Conservation (phyloP, 2,329 filamentous ascomycete genomes). For the Cytospora paraplurivora region DNA sequence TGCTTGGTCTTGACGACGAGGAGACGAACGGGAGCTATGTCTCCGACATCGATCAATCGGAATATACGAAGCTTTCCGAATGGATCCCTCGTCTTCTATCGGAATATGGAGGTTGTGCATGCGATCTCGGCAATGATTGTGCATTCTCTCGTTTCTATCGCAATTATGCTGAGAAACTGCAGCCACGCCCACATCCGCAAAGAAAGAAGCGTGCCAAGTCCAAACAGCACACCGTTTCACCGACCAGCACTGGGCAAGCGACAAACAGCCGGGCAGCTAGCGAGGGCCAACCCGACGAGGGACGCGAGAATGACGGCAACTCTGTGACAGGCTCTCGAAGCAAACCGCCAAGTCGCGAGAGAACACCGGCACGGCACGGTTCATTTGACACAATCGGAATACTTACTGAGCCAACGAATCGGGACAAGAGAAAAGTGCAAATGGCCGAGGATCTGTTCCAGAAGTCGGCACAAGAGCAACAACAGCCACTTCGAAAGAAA, state of each 20-base stretch:
- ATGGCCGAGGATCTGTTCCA: slow-evolving; percentile 67
- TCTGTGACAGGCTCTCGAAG: slow-evolving; percentile 57
- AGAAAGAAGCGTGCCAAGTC: slow-evolving; percentile 59
- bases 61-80: slow-evolving; percentile 61
- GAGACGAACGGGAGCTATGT: slow-evolving; percentile 51
- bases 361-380: slow-evolving; percentile 63
- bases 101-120: slow-evolving; percentile 80
- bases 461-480: slow-evolving; percentile 61
- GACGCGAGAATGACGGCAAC: slow-evolving; percentile 53
- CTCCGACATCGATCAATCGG: slow-evolving; percentile 58
- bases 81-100: slow-evolving; percentile 73
- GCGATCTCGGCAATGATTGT: slow-evolving; percentile 64
- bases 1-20: slow-evolving; percentile 65
- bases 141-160: slow-evolving; percentile 65
- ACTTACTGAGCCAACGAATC: slow-evolving; percentile 64
- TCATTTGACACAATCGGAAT: slow-evolving; percentile 62
- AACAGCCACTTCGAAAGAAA: slow-evolving; percentile 52
- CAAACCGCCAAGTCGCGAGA: slow-evolving; percentile 68
- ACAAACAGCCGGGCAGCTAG: slow-evolving; percentile 66
- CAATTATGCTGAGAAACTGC: slow-evolving; percentile 54
- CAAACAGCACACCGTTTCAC: slow-evolving; percentile 59
- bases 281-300: slow-evolving; percentile 61
- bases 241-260: slow-evolving; percentile 62
- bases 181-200: slow-evolving; percentile 40
- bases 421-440: slow-evolving; percentile 67